These are phyloP conservation scores for Amesomyces nigricolor DNA, from an alignment of 2,329 filamentous ascomycete genomes.

Conservation along the genomic window DNA sequence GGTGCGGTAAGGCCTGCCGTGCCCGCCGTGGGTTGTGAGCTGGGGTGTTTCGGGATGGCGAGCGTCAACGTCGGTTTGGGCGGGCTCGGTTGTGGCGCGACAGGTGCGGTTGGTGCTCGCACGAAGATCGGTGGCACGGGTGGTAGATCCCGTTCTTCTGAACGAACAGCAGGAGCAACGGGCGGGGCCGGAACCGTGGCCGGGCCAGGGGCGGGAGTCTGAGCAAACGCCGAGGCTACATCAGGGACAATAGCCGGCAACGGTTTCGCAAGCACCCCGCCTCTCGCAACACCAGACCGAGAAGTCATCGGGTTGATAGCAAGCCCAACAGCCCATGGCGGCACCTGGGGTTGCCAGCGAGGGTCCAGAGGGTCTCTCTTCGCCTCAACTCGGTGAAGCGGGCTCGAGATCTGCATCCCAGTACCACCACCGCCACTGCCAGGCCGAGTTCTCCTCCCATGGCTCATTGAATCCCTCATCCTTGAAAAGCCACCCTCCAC, in stretches of 20 bases:
- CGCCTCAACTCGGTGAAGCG: conserved; percentile 30
- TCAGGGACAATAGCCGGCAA: background rate
- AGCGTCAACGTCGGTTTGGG: conserved; percentile 41
- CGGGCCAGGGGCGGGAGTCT: conserved; percentile 17
- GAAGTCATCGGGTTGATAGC: conserved; percentile 12
- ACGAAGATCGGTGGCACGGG: conserved; percentile 20
- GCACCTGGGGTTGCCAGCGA: conserved; percentile 8
- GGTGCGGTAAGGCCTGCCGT: conserved; percentile 38
- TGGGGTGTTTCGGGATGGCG: conserved; percentile 30
- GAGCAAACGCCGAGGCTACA: background rate
- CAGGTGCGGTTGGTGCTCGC: conserved; percentile 16
- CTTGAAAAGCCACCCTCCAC: conserved; percentile 36
- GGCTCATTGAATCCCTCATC: conserved; percentile 34
- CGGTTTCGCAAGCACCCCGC: conserved; percentile 3
- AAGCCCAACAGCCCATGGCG: conserved; percentile 11
- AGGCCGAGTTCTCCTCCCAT: conserved; percentile 23
- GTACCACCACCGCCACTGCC: conserved; percentile 16
- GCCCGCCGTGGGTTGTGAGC: conserved; percentile 37
- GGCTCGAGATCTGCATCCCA: conserved; percentile 39
- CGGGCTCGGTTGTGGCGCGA: conserved; percentile 20
- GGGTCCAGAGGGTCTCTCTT: conserved; percentile 18
- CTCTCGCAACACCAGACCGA: background rate
- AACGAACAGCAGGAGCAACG: conserved; percentile 14
- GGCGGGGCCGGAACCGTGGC: background rate
- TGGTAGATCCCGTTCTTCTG: background rate